A percentile compares a stretch with the other conserved stretches of the same genome.
Evolutionary conservation across 73 alveolate genomes (phyloP).

Genomic region (Paramecium pentaurelia): DNA sequence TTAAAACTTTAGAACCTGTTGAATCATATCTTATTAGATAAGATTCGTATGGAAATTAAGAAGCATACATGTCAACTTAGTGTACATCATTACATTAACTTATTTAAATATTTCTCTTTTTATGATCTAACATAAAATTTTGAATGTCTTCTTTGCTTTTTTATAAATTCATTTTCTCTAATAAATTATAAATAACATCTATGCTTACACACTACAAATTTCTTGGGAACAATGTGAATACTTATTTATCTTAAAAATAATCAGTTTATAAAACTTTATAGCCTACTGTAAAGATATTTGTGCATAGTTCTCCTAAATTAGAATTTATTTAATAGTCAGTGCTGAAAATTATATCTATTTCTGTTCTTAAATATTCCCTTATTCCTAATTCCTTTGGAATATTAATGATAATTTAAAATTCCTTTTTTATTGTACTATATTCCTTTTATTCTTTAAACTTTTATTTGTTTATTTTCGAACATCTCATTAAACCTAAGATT

Average conservation of each 20-base stretch:
- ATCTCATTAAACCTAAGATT: background rate
- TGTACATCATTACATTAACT: background rate
- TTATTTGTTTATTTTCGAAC: background rate
- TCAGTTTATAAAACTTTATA: background rate
- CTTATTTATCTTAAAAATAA: background rate
- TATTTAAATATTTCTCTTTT: background rate
- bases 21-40: background rate
- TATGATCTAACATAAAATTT: background rate
- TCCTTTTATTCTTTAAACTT: background rate
- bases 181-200: background rate
- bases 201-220: background rate
- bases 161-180: background rate
- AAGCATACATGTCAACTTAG: background rate
- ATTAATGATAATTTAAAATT: background rate
- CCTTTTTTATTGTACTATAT: background rate
- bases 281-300: slow-evolving; percentile 22
- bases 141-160: background rate
- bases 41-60: slow-evolving; percentile 30
- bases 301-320: slow-evolving; percentile 20
- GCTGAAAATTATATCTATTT: background rate
- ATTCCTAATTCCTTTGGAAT: background rate
- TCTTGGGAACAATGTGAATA: background rate
- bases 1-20: background rate
- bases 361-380: slow-evolving; percentile 5
- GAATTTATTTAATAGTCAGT: background rate